These are phyloP conservation scores for Sporothrix brasiliensis DNA, from an alignment of 2,329 filamentous ascomycete species.

Conservation along the genomic window DNA sequence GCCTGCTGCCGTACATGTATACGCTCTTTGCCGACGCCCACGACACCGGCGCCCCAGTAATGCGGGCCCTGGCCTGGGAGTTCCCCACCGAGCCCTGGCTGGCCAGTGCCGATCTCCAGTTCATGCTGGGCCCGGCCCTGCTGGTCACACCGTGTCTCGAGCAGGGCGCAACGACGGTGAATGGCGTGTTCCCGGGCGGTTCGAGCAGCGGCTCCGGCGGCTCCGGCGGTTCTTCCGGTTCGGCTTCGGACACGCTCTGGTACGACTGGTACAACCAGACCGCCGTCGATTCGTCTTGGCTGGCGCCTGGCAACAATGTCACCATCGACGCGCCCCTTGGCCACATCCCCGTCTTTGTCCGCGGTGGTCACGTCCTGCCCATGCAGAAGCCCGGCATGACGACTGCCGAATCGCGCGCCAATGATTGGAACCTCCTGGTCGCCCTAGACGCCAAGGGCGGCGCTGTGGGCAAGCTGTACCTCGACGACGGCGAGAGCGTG, in stretches of 20 bases:
- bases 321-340: slow-evolving; percentile 56
- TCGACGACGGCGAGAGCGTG: slow-evolving; percentile 75
- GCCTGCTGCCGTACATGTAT: slow-evolving; percentile 80
- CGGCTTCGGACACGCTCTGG: slow-evolving; percentile 54
- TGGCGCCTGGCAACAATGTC: slow-evolving; percentile 44
- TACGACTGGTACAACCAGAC: slow-evolving; percentile 79
- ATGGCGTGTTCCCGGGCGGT: slow-evolving; percentile 52
- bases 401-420: slow-evolving; percentile 63
- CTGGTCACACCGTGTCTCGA: slow-evolving; percentile 55
- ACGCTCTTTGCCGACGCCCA: slow-evolving; percentile 67
- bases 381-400: slow-evolving; percentile 70
- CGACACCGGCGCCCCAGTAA: slow-evolving; percentile 62
- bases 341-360: slow-evolving; percentile 72
- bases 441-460: slow-evolving; percentile 59
- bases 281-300: slow-evolving; percentile 47
- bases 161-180: slow-evolving; percentile 49
- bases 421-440: slow-evolving; percentile 68
- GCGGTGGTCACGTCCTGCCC: slow-evolving; percentile 69
- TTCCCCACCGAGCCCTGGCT: slow-evolving; percentile 60
- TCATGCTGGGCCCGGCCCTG: slow-evolving; percentile 54
- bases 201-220: slow-evolving; percentile 39
- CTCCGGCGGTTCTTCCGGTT: slow-evolving; percentile 38
- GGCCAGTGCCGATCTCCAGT: slow-evolving; percentile 54
- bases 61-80: slow-evolving; percentile 72
- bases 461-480: slow-evolving; percentile 66